Evolutionary conservation across 768 basidiomycete species (phyloP).

Genomic region (Coprinopsis marcescibilis): DNA sequence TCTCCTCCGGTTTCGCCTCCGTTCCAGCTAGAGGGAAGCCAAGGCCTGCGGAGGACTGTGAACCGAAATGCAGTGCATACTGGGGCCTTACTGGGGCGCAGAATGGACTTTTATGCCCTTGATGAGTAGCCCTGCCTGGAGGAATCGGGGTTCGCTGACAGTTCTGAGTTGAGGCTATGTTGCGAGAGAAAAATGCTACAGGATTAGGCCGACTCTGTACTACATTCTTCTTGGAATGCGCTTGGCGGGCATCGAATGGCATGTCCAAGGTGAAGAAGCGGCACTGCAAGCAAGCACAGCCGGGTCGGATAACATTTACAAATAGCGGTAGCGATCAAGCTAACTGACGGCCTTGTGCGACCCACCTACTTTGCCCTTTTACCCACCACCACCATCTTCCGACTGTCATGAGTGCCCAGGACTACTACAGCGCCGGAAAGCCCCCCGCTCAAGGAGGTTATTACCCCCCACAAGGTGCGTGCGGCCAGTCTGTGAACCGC

Average conservation of each 20-base stretch:
- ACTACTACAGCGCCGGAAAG: conserved; percentile 57
- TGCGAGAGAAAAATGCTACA: too few species aligned
- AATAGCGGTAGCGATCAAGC: conserved; percentile 19
- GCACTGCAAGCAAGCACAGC: conserved; percentile 5
- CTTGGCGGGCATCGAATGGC: neutral
- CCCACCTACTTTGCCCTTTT: conserved; percentile 12
- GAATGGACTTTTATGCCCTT: too few species aligned
- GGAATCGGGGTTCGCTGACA: too few species aligned
- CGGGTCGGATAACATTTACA: conserved; percentile 24
- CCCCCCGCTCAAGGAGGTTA: conserved; percentile 41
- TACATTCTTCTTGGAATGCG: too few species aligned
- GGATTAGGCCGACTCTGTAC: too few species aligned
- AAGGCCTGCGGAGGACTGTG: too few species aligned
- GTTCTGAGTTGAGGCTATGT: too few species aligned
- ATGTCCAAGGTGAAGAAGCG: neutral
- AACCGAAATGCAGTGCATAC: too few species aligned
- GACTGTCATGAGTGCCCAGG: conserved; percentile 62
- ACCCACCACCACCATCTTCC: conserved; percentile 14
- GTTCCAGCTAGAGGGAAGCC: too few species aligned
- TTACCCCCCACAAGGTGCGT: conserved; percentile 27
- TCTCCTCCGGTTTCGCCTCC: too few species aligned
- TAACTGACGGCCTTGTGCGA: conserved; percentile 7
- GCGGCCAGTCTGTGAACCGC: neutral
- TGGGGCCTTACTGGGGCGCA: too few species aligned
- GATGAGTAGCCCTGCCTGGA: too few species aligned